Percentiles rank a stretch among this genome's conserved stretches.
Evolutionary conservation across 495 filamentous ascomycete genomes (phyloP).

Genomic region (Clohesyomyces aquaticus): DNA sequence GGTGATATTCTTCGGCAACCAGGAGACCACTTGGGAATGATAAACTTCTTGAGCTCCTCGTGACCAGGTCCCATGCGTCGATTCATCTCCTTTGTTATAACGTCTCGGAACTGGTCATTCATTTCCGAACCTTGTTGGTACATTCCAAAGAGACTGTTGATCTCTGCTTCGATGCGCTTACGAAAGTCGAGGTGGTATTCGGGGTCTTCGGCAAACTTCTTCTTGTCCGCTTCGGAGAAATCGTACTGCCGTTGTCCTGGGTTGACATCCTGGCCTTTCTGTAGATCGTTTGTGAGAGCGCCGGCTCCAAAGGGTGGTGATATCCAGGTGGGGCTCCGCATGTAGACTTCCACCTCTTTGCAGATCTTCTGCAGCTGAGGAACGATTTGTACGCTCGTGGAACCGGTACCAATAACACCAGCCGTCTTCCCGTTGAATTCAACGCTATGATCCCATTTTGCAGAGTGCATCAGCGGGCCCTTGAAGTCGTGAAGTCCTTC

Average conservation of each 20-base stretch:
- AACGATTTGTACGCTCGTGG: slow-evolving; percentile 40
- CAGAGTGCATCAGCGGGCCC: slow-evolving; percentile 53
- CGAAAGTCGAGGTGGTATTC: slow-evolving; percentile 45
- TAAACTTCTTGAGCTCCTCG: slow-evolving; percentile 44
- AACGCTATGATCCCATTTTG: slow-evolving; percentile 60
- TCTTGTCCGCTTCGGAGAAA: slow-evolving; percentile 46
- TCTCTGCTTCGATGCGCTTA: slow-evolving; percentile 42
- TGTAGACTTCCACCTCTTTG: slow-evolving; percentile 38
- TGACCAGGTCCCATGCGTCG: slow-evolving; percentile 43
- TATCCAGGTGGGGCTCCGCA: slow-evolving; percentile 41
- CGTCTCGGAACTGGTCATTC: slow-evolving; percentile 36
- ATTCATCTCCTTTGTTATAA: slow-evolving; percentile 42
- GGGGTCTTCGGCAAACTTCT: slow-evolving; percentile 44
- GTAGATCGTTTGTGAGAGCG: slow-evolving; percentile 29
- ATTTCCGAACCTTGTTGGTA: slow-evolving; percentile 42
- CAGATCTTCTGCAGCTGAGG: slow-evolving; percentile 42
- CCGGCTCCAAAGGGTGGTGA: slow-evolving; percentile 39
- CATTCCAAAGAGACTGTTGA: slow-evolving; percentile 47
- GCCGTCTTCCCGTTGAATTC: slow-evolving; percentile 59
- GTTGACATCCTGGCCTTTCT: slow-evolving; percentile 37
- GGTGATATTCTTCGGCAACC: slow-evolving; percentile 40
- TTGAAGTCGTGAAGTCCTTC: slow-evolving; percentile 40
- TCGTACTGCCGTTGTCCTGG: slow-evolving; percentile 42
- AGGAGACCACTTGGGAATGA: slow-evolving; percentile 45
- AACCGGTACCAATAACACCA: slow-evolving; percentile 57